phyloP scores from a whole-genome alignment of 2,329 filamentous ascomycete genomes.

The Anthostomella pinea region DNA sequence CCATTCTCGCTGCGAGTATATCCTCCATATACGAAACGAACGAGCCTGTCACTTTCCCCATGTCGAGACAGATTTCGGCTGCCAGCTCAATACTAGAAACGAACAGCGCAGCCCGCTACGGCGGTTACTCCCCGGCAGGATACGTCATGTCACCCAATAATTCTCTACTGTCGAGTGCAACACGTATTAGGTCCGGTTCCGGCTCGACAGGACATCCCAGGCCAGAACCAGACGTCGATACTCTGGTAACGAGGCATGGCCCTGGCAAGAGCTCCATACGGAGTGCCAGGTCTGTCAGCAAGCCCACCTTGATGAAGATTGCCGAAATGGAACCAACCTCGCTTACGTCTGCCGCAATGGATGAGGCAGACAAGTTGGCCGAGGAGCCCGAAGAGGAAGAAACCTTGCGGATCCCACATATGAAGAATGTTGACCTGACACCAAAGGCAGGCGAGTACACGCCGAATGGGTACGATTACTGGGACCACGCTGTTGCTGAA shows the following conservation, averaged over 20 bases:
- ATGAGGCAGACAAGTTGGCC: constrained; percentile 48
- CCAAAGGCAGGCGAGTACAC: constrained; percentile 27
- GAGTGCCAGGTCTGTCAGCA: constrained; percentile 46
- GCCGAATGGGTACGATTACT: constrained; percentile 26
- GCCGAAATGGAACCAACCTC: constrained; percentile 54
- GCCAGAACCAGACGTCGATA: constrained; percentile 37
- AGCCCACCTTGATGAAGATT: constrained; percentile 54
- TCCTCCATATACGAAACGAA: constrained; percentile 32
- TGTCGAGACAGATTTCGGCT: constrained; percentile 46
- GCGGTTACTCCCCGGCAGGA: constrained; percentile 67
- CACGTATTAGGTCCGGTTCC: constrained; percentile 54
- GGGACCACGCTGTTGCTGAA: constrained; percentile 27
- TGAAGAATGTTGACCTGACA: constrained; percentile 26
- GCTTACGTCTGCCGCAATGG: constrained; percentile 50
- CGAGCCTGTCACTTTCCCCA: constrained; percentile 32
- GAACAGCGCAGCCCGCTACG: constrained; percentile 63
- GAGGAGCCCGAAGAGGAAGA: constrained; percentile 37
- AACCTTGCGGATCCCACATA: constrained; percentile 18
- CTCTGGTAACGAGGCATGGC: constrained; percentile 48
- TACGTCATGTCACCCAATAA: constrained; percentile 66
- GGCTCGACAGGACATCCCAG: constrained; percentile 48
- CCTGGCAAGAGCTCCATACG: constrained; percentile 53
- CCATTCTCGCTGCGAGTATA: constrained; percentile 52
- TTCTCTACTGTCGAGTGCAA: constrained; percentile 52
- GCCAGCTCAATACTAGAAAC: constrained; percentile 65